phyloP scores from a whole-genome alignment of 2,329 filamentous ascomycete genomes.

The Fusarium musae region DNA sequence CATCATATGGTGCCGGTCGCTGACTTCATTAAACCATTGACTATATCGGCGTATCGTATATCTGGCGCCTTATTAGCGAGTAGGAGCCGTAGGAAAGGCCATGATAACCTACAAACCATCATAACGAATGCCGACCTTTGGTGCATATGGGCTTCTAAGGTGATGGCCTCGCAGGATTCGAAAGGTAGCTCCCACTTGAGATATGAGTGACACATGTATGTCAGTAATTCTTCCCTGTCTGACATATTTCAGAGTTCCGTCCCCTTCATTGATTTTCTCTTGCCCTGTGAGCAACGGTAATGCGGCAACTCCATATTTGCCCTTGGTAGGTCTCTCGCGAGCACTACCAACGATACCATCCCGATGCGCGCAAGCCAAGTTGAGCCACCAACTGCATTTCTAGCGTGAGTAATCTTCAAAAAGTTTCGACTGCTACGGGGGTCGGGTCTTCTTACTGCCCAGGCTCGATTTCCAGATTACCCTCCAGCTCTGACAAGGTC shows the following conservation, averaged over 20 bases:
- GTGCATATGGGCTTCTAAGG: slow-evolving; percentile 63
- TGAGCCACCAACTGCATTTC: slow-evolving; percentile 66
- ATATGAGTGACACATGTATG: slow-evolving; percentile 61
- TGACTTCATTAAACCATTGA: slow-evolving; percentile 43
- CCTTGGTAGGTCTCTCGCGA: slow-evolving; percentile 58
- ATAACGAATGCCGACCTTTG: slow-evolving; percentile 64
- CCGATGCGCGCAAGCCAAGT: slow-evolving; percentile 64
- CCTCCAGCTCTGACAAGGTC: slow-evolving; percentile 54
- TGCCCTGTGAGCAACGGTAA: slow-evolving; percentile 63
- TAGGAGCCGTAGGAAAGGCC: background rate
- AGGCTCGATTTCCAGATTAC: slow-evolving; percentile 55
- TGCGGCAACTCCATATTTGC: slow-evolving; percentile 57
- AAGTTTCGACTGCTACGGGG: background rate
- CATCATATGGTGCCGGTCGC: slow-evolving; percentile 55
- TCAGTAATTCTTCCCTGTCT: slow-evolving; percentile 56
- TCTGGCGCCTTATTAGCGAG: slow-evolving; percentile 46
- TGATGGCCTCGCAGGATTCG: slow-evolving; percentile 64
- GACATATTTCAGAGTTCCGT: slow-evolving; percentile 55
- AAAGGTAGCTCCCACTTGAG: slow-evolving; percentile 60
- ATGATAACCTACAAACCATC: slow-evolving; percentile 63
- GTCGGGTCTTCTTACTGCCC: slow-evolving; percentile 59
- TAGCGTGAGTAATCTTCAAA: slow-evolving; percentile 31
- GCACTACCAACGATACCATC: slow-evolving; percentile 64
- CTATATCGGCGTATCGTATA: slow-evolving; percentile 63
- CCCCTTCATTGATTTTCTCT: slow-evolving; percentile 55